Evolutionary conservation across 2,329 filamentous ascomycete genomes (phyloP).

Genomic region (Trichoderma afroharzianum): DNA sequence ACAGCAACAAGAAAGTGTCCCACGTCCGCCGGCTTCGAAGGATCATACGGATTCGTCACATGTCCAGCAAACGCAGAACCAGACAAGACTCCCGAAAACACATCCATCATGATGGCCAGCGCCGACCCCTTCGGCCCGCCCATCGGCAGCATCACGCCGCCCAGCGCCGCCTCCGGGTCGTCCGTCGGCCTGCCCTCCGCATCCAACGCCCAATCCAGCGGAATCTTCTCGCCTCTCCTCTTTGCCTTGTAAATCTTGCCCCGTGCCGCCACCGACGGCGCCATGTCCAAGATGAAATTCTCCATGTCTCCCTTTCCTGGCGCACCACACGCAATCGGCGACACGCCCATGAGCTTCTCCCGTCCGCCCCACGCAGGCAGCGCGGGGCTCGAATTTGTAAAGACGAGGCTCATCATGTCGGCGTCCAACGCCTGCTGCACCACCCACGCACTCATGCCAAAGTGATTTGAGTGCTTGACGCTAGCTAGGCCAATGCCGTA

Average conservation of each 20-base stretch:
- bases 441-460: slow-evolving; percentile 78
- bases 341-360: slow-evolving; percentile 68
- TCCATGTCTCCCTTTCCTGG: slow-evolving; percentile 54
- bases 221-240: slow-evolving; percentile 65
- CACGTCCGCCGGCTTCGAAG: slow-evolving; percentile 64
- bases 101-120: slow-evolving; percentile 81
- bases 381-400: slow-evolving; percentile 69
- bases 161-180: slow-evolving; percentile 66
- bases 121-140: slow-evolving; percentile 79
- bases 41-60: slow-evolving; percentile 74
- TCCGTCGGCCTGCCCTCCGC: slow-evolving; percentile 64
- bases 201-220: slow-evolving; percentile 71
- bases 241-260: slow-evolving; percentile 71
- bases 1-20: slow-evolving; percentile 71
- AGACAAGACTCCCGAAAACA: slow-evolving; percentile 76
- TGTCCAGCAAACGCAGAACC: slow-evolving; percentile 75
- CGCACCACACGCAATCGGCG: slow-evolving; percentile 71
- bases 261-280: slow-evolving; percentile 64
- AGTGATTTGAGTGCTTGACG: slow-evolving; percentile 76
- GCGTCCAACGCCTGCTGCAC: slow-evolving; percentile 74
- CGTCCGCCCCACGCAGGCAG: slow-evolving; percentile 68
- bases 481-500: slow-evolving; percentile 74
- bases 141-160: slow-evolving; percentile 82
- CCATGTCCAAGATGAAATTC: slow-evolving; percentile 71
- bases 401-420: slow-evolving; percentile 66